A percentile compares a stretch with the other conserved stretches of the same genome.
Conservation (phyloP, 2,329 filamentous ascomycete species). For the Fusarium nanum region DNA sequence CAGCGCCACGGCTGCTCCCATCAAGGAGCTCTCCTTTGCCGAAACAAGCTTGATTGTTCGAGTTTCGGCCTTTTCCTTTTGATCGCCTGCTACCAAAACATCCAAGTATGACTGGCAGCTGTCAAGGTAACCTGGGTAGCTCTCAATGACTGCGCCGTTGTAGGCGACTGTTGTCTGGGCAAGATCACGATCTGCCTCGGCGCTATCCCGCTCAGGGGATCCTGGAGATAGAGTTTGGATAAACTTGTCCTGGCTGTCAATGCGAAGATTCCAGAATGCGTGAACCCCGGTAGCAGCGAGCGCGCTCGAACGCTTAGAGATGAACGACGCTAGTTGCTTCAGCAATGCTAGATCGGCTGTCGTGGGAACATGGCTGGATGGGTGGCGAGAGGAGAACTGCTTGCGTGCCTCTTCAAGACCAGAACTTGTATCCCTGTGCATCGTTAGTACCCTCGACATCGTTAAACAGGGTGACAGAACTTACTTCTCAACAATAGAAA, state of each 20-base stretch:
- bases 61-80: slow-evolving; percentile 51
- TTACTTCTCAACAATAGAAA: slow-evolving; percentile 69
- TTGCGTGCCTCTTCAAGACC: slow-evolving; percentile 58
- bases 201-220: slow-evolving; percentile 55
- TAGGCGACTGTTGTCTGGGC: slow-evolving; percentile 73
- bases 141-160: slow-evolving; percentile 83
- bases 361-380: slow-evolving; percentile 56
- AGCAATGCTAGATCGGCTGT: slow-evolving; percentile 63
- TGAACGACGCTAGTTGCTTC: slow-evolving; percentile 63
- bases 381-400: slow-evolving; percentile 63
- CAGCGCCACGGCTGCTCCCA: slow-evolving; percentile 79
- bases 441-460: slow-evolving; percentile 36
- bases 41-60: slow-evolving; percentile 70
- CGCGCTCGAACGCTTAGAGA: slow-evolving; percentile 69
- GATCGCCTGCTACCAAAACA: slow-evolving; percentile 59
- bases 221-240: slow-evolving; percentile 46
- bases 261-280: slow-evolving; percentile 68
- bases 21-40: slow-evolving; percentile 78
- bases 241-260: slow-evolving; percentile 58
- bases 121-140: slow-evolving; percentile 75
- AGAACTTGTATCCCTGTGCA: slow-evolving; percentile 57
- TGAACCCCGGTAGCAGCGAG: slow-evolving; percentile 69
- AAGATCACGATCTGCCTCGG: slow-evolving; percentile 63
- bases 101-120: slow-evolving; percentile 74
- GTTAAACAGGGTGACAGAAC: slow-evolving; percentile 39